Conservation (phyloP, 345 rosid genomes). For the Tarenaya hassleriana region DNA sequence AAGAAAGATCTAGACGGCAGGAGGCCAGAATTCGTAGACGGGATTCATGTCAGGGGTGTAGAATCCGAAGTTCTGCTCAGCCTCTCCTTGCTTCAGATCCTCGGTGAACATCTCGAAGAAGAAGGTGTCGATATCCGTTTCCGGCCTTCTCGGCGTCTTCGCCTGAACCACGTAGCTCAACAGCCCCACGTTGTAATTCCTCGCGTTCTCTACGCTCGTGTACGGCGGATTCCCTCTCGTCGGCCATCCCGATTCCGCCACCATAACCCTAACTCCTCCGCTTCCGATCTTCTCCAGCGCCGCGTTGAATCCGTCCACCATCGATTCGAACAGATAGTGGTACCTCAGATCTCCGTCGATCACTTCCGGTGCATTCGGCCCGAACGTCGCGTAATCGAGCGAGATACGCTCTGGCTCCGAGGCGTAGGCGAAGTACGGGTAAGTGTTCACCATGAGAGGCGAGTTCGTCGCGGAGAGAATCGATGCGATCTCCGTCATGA, state of each 20-base stretch:
- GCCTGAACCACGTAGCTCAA: not conserved
- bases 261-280: slow-evolving; percentile 16
- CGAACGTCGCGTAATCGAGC: slow-evolving; percentile 26
- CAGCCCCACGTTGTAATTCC: slow-evolving; percentile 11
- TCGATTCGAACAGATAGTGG: slow-evolving; percentile 29
- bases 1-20: too few species aligned
- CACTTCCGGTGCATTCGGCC: slow-evolving; percentile 12
- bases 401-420: slow-evolving; percentile 21
- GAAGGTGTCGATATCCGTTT: slow-evolving; percentile 1
- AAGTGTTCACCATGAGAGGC: slow-evolving; percentile 30
- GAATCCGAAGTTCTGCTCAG: slow-evolving; percentile 23
- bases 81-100: slow-evolving; percentile 16
- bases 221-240: slow-evolving; percentile 8
- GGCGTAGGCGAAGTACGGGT: slow-evolving; percentile 36
- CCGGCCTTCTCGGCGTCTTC: slow-evolving; percentile 28
- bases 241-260: slow-evolving; percentile 19
- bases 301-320: slow-evolving; percentile 26
- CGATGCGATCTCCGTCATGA: slow-evolving; percentile 18
- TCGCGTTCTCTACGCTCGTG: slow-evolving; percentile 18
- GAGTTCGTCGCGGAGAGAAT: slow-evolving; percentile 1
- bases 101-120: slow-evolving; percentile 28
- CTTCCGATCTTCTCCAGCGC: slow-evolving; percentile 25
- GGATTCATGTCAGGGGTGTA: slow-evolving; percentile 20
- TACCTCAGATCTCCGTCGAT: slow-evolving; percentile 23
- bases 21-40: slow-evolving; percentile 9